These are phyloP conservation scores for Pseudohyphozyma bogoriensis DNA, from an alignment of 768 basidiomycete genomes.

Conservation along the genomic window DNA sequence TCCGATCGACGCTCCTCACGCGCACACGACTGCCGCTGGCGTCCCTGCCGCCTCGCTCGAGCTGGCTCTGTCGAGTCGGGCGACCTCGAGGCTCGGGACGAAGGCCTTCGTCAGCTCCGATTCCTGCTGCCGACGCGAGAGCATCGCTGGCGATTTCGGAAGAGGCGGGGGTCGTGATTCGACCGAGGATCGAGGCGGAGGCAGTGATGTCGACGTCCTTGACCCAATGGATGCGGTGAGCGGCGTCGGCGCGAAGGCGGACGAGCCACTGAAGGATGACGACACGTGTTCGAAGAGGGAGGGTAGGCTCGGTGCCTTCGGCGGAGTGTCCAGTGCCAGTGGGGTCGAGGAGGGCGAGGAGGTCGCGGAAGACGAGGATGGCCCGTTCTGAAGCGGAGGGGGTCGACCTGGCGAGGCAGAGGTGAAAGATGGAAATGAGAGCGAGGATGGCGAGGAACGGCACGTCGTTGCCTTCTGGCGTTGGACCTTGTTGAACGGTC, in stretches of 20 bases:
- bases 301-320: background rate
- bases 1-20: constrained; percentile 12
- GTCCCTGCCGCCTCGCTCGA: constrained; percentile 9
- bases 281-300: constrained; percentile 51
- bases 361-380: constrained; percentile 40
- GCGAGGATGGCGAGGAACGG: constrained; percentile 23
- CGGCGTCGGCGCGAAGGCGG: constrained; percentile 76
- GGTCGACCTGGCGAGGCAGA: constrained; percentile 38
- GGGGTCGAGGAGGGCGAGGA: constrained; percentile 39
- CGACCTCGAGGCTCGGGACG: constrained; percentile 14
- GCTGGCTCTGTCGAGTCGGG: constrained; percentile 2
- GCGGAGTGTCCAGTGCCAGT: constrained; percentile 1
- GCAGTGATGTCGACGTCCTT: constrained; percentile 42
- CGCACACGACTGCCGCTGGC: constrained; percentile 24
- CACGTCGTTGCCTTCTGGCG: constrained; percentile 11
- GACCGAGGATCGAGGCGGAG: constrained; percentile 18
- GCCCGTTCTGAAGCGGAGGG: constrained; percentile 33
- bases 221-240: constrained; percentile 71
- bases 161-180: background rate
- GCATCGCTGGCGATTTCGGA: background rate
- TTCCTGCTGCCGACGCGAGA: background rate
- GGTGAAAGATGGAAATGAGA: constrained; percentile 41
- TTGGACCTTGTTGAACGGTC: background rate
- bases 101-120: constrained; percentile 6
- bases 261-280: constrained; percentile 74